phyloP scores from a whole-genome alignment of 768 basidiomycete genomes.

The Botryobasidium botryosum region DNA sequence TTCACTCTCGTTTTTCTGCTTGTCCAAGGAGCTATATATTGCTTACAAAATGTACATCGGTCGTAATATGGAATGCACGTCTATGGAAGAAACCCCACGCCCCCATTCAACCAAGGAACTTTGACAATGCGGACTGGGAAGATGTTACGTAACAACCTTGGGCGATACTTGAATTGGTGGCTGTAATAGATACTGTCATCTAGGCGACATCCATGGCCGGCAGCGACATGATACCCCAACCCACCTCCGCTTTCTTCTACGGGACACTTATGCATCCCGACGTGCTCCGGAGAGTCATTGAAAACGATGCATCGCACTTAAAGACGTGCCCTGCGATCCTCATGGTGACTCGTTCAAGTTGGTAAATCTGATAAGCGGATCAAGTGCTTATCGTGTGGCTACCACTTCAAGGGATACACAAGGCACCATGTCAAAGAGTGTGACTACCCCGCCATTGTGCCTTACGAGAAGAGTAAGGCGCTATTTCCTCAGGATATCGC shows the following conservation, averaged over 20 bases:
- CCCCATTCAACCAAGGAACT: too few species aligned
- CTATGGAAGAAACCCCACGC: too few species aligned
- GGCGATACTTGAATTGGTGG: too few species aligned
- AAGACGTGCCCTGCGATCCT: constrained; percentile 58
- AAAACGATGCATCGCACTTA: constrained; percentile 45
- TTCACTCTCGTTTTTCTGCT: too few species aligned
- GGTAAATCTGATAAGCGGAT: neutral
- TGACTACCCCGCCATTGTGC: constrained; percentile 76
- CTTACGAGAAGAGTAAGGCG: constrained; percentile 30
- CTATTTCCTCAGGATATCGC: constrained; percentile 35
- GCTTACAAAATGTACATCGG: too few species aligned
- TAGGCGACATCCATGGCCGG: too few species aligned
- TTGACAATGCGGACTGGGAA: too few species aligned
- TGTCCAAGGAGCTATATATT: too few species aligned
- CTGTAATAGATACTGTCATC: too few species aligned
- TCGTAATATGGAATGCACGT: too few species aligned
- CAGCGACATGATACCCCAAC: too few species aligned
- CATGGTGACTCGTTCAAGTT: constrained; percentile 33
- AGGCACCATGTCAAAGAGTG: constrained; percentile 54
- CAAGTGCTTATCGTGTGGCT: neutral
- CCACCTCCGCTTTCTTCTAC: constrained; percentile 76
- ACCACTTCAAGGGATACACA: constrained; percentile 43
- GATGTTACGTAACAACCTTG: too few species aligned
- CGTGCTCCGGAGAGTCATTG: constrained; percentile 61
- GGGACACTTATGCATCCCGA: constrained; percentile 82